Evolutionary conservation across 306 rosid genomes (phyloP), one percentile per base, ranked within the genome.

Genomic region (Quercus berberidifolia): DNA sequence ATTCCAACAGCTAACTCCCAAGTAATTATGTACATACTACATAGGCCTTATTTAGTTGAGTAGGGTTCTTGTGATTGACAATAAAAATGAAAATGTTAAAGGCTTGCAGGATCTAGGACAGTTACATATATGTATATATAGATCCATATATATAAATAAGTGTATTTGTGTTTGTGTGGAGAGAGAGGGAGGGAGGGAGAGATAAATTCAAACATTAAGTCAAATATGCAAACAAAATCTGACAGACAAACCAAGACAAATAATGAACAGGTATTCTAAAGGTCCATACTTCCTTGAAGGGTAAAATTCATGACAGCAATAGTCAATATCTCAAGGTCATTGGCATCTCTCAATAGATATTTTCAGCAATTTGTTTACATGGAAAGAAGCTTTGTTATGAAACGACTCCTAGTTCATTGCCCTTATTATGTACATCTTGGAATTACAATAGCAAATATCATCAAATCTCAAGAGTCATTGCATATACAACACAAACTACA

Each of bases 401-500:
- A 63, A 26, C n/a, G 30, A 63, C 30, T 52, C 46, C 31, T 12
- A 14, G 12, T 52, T 52, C 55, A 23, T 28, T 17, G 33, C 18
- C 41, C 19, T 3, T 26, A 11, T 64, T n/a, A 23, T 71, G 8
- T 26, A 21, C 52, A 15, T 25, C 38, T 51, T 14, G 20, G 10
- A 12, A 21, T 33, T 62, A 71, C 30, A 52, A 56, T 5, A 13
- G 9, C 33, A 31, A 69, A 70, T 62, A 46, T 12, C 58, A 71
- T 79, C 21, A 62, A 75, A 35, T 62, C 71, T 75, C 80, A 79
- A 25, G 19, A 11, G 69, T 64, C 57, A 19, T 52, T 35, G 68
- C 58, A 79, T 21, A 28, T 60, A 71, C 30, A 77, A 55, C 21
- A 51, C 43, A 67, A 58, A 65, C 18, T 43, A 15, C 43, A 75